A percentile compares a stretch with the other conserved stretches of the same genome.
phyloP scores from a whole-genome alignment of 192 early-diverging fungal species.

The Haplosporangium gracile region DNA sequence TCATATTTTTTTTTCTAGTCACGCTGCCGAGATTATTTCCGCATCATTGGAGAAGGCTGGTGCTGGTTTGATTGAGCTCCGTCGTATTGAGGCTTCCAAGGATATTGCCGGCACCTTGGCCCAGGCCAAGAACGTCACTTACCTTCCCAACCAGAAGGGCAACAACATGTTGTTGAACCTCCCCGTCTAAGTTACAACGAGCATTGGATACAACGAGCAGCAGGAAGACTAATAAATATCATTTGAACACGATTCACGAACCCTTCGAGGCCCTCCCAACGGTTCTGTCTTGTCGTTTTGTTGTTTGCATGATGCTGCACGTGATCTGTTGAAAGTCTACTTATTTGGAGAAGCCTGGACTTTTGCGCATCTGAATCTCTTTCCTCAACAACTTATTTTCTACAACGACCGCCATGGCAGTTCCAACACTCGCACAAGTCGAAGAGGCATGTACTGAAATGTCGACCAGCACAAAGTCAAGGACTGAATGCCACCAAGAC shows the following conservation, averaged over 20 bases:
- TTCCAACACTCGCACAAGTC: constrained; percentile 44
- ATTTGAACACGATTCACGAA: neutral
- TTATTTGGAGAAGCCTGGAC: neutral
- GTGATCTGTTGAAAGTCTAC: neutral
- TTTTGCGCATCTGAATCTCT: neutral
- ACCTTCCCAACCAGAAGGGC: constrained; percentile 78
- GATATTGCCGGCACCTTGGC: constrained; percentile 94
- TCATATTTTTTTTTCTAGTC: constrained; percentile 14
- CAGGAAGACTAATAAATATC: constrained; percentile 5
- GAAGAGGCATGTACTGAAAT: constrained; percentile 45
- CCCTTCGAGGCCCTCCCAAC: neutral
- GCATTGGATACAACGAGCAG: constrained; percentile 1
- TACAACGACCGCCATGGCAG: constrained; percentile 32
- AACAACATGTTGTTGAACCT: constrained; percentile 58
- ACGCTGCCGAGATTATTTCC: constrained; percentile 92
- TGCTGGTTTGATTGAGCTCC: constrained; percentile 92
- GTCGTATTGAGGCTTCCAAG: constrained; percentile 97
- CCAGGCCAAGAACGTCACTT: constrained; percentile 88
- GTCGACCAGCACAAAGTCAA: neutral
- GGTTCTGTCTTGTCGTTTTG: neutral
- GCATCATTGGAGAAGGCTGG: constrained; percentile 92
- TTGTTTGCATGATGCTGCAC: neutral
- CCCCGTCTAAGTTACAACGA: constrained; percentile 35
- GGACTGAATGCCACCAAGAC: neutral
- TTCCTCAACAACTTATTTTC: neutral